A percentile compares a stretch with the other conserved stretches of the same genome.
Evolutionary conservation across 179 eudicot species (phyloP).

Genomic region (Silene vulgaris): DNA sequence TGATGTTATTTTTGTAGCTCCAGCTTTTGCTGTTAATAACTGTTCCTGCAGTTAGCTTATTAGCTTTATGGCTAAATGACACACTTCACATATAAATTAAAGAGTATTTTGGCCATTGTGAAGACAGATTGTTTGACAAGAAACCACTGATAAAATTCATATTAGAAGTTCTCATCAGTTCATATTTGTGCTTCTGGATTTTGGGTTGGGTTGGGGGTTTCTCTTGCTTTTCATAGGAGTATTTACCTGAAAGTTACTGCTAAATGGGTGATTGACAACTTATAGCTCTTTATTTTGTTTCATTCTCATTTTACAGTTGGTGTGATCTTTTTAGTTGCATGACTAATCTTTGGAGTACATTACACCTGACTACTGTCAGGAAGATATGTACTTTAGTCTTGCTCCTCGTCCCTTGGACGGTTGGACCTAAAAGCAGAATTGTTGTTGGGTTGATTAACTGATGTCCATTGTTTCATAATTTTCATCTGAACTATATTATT

Average conservation of each 20-base stretch:
- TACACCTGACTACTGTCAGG: no score
- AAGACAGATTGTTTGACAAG: not conserved
- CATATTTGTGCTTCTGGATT: not conserved
- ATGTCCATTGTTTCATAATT: not conserved
- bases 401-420: not conserved
- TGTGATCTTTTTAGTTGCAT: conserved; percentile 2
- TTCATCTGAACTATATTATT: not conserved
- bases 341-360: not conserved
- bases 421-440: not conserved
- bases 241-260: not conserved
- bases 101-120: not conserved
- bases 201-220: not conserved
- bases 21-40: not conserved
- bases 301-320: not conserved
- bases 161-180: no score
- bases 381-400: conserved; percentile 7
- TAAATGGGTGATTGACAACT: not conserved
- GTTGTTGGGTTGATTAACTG: not conserved
- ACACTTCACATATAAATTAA: not conserved
- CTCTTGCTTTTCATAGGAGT: not conserved
- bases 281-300: not conserved
- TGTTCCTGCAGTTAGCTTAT: not conserved
- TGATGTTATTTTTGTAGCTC: not conserved
- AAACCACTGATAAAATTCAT: no score
- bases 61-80: not conserved